Base-by-base conservation (phyloP, 176 grass and related monocot species). In the Oryza longistaminata region DNA sequence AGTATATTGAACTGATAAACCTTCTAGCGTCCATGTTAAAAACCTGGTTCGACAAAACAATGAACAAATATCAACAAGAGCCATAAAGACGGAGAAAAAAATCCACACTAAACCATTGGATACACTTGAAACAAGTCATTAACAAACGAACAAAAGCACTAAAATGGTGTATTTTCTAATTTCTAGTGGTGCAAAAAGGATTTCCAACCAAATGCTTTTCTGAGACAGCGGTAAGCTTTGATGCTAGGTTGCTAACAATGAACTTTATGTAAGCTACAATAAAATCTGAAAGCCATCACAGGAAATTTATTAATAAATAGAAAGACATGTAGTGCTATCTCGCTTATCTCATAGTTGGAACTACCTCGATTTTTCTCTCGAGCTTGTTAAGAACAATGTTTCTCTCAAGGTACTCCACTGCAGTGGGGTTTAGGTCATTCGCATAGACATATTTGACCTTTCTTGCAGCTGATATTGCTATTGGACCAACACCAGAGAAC, bases 1-100 rank as follows among this genome's bases (percentile, higher is more conserved):
- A 87, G 89, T 91, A 89, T 75, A 97, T 90, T 79, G 88, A 82
- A 49, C 40, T 74, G 17, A 97, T 80, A 82, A 97, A 97, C 82
- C 92, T 95, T 91, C 95, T 94, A 22, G 88, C 95, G 80, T 97
- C 95, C 95, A 97, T 97, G 84, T 94, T 97, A 86, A 87, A 95
- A 70, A 88, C 87, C 92, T 93, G 77, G 21, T 84, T 22, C 43
- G 71, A 68, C n/a, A 67, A 34, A 82, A 83, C 6, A 87, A 70
- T 53, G 15, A 70, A 24, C 19, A 72, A 55, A n/a, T 68, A 48
- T 71, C 64, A 81, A 29, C 15, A 62, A 68, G 60, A 70, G 16
- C 58, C 34, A 34, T 68, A 45, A 71, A 68, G 24, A 64, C 5
- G 55, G 9, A 3, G 62, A 21, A 48, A 39, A 16, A 42, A 40